Evolutionary conservation across 2,329 filamentous ascomycete genomes (phyloP).

Genomic region (Talaromyces rugulosus): DNA sequence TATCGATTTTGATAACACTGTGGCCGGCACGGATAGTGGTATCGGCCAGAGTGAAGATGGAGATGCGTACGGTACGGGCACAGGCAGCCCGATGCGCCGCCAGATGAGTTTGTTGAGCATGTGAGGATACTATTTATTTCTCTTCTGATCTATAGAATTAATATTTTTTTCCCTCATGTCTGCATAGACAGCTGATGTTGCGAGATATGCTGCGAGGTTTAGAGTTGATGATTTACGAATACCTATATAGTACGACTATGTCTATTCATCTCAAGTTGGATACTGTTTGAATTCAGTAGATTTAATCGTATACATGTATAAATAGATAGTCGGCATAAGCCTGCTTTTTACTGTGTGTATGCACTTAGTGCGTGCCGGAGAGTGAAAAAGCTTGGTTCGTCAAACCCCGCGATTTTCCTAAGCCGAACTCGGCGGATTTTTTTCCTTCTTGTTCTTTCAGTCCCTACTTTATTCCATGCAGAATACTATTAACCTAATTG

Average conservation of each 20-base stretch:
- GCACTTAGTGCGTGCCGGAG: too few species aligned
- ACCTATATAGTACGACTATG: too few species aligned
- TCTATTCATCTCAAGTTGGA: too few species aligned
- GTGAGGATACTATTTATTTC: conserved; percentile 27
- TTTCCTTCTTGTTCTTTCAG: neutral
- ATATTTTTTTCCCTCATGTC: too few species aligned
- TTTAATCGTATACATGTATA: too few species aligned
- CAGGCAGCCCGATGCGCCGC: conserved; percentile 63
- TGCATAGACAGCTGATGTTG: too few species aligned
- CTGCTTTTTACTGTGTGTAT: too few species aligned
- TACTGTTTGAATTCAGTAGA: too few species aligned
- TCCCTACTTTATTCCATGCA: too few species aligned
- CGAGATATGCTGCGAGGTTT: neutral
- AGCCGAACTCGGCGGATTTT: neutral
- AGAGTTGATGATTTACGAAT: neutral
- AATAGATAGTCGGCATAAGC: neutral
- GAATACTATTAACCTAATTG: too few species aligned
- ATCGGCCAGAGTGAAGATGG: conserved; percentile 64
- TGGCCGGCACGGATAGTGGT: conserved; percentile 42
- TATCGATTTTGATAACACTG: conserved; percentile 73
- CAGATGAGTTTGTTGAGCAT: conserved; percentile 71
- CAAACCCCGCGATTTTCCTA: neutral
- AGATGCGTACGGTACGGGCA: conserved; percentile 31
- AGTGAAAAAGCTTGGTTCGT: neutral
- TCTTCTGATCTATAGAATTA: neutral